Percentiles rank a stretch among this genome's conserved stretches.
phyloP scores from a whole-genome alignment of 345 rosid species.

The Boechera stricta region DNA sequence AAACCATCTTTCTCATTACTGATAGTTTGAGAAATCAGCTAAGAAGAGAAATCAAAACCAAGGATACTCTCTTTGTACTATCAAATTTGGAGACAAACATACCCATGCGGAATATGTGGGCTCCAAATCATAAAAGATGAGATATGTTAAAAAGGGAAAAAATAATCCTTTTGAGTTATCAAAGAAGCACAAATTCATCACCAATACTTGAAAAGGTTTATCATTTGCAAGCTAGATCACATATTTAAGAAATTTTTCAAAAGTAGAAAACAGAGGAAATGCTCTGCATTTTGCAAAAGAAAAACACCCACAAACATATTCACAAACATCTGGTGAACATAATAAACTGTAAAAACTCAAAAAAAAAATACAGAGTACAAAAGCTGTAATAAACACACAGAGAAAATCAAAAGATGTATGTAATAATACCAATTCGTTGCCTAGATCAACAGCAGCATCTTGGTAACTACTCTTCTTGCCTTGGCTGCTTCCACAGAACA shows the following conservation, averaged over 20 bases:
- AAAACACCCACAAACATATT: constrained; percentile 28
- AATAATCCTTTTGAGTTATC: background rate
- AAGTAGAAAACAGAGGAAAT: constrained; percentile 5
- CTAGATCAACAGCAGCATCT: constrained; percentile 84
- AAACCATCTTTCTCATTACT: background rate
- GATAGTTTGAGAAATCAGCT: background rate
- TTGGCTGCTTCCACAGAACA: constrained; percentile 89
- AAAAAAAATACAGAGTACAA: background rate
- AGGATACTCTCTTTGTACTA: background rate
- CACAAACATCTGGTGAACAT: constrained; percentile 44
- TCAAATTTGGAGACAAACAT: constrained; percentile 33
- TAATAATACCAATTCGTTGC: constrained; percentile 72
- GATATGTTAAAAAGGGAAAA: background rate
- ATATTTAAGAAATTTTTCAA: background rate
- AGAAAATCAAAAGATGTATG: background rate
- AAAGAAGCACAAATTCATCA: constrained; percentile 14
- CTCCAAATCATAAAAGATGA: constrained; percentile 30
- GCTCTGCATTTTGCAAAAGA: background rate
- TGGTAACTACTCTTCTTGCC: constrained; percentile 74
- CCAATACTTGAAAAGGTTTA: background rate
- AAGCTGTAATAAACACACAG: background rate
- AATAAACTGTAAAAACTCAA: constrained; percentile 2
- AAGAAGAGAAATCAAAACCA: constrained; percentile 8
- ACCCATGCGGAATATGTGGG: constrained; percentile 27
- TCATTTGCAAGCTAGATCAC: background rate